Evolutionary conservation across 2,329 filamentous ascomycete species (phyloP), one percentile per base, ranked within the genome.

Genomic region (Neonectria punicea): DNA sequence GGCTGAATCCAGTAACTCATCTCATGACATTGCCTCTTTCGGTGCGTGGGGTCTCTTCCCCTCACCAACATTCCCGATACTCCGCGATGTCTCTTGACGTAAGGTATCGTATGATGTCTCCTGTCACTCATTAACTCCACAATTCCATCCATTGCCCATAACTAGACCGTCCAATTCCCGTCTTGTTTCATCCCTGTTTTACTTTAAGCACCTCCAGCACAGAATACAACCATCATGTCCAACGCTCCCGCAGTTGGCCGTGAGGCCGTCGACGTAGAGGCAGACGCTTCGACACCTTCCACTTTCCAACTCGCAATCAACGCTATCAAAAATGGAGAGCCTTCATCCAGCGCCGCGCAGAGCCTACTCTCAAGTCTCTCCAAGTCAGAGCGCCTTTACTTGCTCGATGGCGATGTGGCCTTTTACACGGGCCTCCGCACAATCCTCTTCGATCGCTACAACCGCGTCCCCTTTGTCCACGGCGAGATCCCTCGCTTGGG

Each of bases 401-500:
- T 65, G 2, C 53, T 69, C 0, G 65, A 69, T n/a, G 67, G 65
- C 2, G 65, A 67, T n/a, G 46, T 59, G 1, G 25, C 28, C 9
- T 69, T 67, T 25, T 67, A 50, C 36, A 32, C 55, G 1, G 65
- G 61, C 11, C 11, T 69, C 9, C 25, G 41, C 2, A 28, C 8
- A 1, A 61, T 69, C 28, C 39, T 51, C 1, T 53, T 22, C 2
- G 53, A 65, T 10, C 47, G 61, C 0, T 67, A 60, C 20, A 63
- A 66, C 25, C 46, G 30, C 1, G 41, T 1, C 7, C 65, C 67
- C 2, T 66, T 53, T 5, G 74, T 69, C 36, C 53, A 66, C 25
- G 69, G 70, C 1, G 55, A 53, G 2, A 43, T 74, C 4, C 13
- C 56, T 5, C 67, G 70, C 32, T 62, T 72, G 14, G 46, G 22